Evolutionary conservation across 225 moss, liverwort and hornwort species (phyloP), one percentile per base, ranked within the genome.

Genomic region (Sphagnum contortum): DNA sequence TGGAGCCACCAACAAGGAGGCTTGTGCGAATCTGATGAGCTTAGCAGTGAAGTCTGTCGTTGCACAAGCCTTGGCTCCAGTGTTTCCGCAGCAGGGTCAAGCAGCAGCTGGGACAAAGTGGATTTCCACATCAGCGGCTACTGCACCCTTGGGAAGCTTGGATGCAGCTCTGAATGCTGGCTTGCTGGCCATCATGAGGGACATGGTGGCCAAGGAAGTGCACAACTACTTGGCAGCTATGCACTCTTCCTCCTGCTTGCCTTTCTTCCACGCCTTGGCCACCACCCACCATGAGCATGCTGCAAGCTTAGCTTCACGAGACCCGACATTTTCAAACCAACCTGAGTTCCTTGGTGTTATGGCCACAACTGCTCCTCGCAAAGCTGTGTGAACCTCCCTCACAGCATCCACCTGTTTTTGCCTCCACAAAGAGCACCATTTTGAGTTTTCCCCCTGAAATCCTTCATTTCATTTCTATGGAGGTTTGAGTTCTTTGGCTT

Each of bases 151-250:
- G 0, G 29, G 29, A 29, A 29, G 29, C 29, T 29, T 80, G 6
- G 85, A 85, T 48, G 81, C 78, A 44, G 85, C 72, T 5, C 69
- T 85, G 9, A 81, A 76, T 66, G 78, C 78, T 11, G 81, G 85
- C 47, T 53, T 81, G 59, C n/a, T 85, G 9, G 76, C 74, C 5
- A 74, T 81, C 71, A 85, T 85, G 85, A 68, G 67, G 7, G 85
- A 85, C 9, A 81, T 85, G 85, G 85, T 85, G 11, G 81, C 78
- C 5, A 80, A 80, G 50, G 84, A 84, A 75, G 83, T 84, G 14
- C 81, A 76, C 54, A 85, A 75, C 55, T 85, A 85, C 70, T 78
- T 81, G 76, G 74, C 78, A 3, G 76, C 73, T 9, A 75, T 77
- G 59, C 75, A 71, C 12, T 53, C 66, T 3, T 66, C 74, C 4